Evolutionary conservation across 2,329 filamentous ascomycete genomes (phyloP).

Genomic region (Capronia coronata): DNA sequence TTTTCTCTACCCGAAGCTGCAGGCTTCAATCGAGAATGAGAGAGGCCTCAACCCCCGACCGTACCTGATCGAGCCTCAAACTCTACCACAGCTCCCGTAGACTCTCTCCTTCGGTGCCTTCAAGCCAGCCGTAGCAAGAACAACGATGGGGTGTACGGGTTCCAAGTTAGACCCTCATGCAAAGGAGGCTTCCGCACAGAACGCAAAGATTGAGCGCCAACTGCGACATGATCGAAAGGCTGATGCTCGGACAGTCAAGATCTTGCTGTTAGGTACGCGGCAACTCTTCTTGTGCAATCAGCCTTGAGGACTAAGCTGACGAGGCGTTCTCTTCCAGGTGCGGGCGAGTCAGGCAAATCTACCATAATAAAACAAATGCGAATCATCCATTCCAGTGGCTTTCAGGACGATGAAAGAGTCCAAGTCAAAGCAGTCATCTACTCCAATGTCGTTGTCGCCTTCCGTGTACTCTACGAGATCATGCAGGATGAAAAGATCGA

Average conservation of each 20-base stretch:
- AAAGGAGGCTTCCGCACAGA: slow-evolving; percentile 39
- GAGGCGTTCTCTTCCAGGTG: slow-evolving; percentile 52
- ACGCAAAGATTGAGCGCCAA: slow-evolving; percentile 71
- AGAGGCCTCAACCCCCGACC: neutral
- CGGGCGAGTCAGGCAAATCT: slow-evolving; percentile 91
- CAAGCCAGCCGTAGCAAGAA: neutral
- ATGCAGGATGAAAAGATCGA: slow-evolving; percentile 79
- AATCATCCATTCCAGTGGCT: slow-evolving; percentile 89
- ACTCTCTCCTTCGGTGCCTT: neutral
- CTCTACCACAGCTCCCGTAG: neutral
- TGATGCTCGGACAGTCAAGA: slow-evolving; percentile 82
- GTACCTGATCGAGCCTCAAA: neutral
- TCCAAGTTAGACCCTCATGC: slow-evolving; percentile 39
- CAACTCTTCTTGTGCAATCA: neutral
- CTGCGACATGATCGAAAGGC: slow-evolving; percentile 83
- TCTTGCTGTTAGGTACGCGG: slow-evolving; percentile 75
- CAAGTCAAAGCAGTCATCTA: slow-evolving; percentile 96
- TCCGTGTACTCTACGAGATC: slow-evolving; percentile 81
- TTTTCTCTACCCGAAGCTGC: neutral
- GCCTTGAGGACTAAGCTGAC: slow-evolving; percentile 4
- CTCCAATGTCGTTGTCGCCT: slow-evolving; percentile 86
- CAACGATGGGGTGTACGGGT: slow-evolving; percentile 41
- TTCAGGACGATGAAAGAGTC: slow-evolving; percentile 79
- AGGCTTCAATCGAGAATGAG: neutral
- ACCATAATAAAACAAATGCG: slow-evolving; percentile 99